Evolutionary conservation across 371 early-diverging fungal genomes (phyloP).

Genomic region (Saksenaea vasiformis): DNA sequence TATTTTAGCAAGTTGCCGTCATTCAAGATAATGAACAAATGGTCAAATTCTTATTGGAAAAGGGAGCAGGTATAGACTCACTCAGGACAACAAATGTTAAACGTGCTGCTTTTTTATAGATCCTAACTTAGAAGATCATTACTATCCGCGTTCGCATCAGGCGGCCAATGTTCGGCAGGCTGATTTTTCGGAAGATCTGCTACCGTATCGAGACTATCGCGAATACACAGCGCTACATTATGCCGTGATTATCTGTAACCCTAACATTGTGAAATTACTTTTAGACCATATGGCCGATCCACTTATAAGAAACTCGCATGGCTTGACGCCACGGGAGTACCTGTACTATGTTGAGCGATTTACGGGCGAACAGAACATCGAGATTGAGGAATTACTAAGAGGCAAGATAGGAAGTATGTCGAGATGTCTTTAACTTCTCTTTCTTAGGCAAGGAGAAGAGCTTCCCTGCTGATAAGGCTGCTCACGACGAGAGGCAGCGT

Average conservation of each 20-base stretch:
- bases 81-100: background rate
- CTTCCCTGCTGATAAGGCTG: constrained; percentile 40
- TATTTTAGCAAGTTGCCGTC: constrained; percentile 46
- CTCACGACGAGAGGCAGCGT: constrained; percentile 40
- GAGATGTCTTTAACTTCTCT: background rate
- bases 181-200: constrained; percentile 47
- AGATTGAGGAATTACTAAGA: constrained; percentile 40
- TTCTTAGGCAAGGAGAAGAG: constrained; percentile 38
- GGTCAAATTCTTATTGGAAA: constrained; percentile 45
- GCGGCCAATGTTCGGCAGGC: constrained; percentile 45
- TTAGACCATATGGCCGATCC: constrained; percentile 66
- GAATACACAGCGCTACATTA: constrained; percentile 65
- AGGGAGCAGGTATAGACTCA: constrained; percentile 38
- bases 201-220: constrained; percentile 52
- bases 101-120: constrained; percentile 17
- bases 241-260: constrained; percentile 65
- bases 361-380: constrained; percentile 46
- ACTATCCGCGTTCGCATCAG: constrained; percentile 50
- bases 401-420: constrained; percentile 13
- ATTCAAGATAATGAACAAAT: constrained; percentile 51
- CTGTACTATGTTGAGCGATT: constrained; percentile 51
- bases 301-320: constrained; percentile 41
- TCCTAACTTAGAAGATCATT: constrained; percentile 49
- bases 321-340: constrained; percentile 50
- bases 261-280: constrained; percentile 55